Evolutionary conservation across 495 filamentous ascomycete species (phyloP).

Genomic region (Trichoderma virens): DNA sequence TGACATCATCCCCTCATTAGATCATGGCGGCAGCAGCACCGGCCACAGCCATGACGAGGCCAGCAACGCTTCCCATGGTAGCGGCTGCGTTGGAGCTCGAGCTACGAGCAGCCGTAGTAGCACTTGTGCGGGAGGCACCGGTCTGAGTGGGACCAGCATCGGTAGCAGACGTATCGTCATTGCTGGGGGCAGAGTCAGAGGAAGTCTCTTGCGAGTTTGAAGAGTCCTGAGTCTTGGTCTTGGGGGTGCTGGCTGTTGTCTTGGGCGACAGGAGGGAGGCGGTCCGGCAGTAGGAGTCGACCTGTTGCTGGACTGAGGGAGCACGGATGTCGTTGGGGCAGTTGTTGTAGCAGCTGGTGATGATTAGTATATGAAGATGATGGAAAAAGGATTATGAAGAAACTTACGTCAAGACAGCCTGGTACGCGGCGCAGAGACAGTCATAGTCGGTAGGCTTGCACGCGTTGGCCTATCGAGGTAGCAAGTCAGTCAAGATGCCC

Average conservation of each 20-base stretch:
- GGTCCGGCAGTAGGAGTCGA: conserved; percentile 10
- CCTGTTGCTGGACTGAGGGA: neutral
- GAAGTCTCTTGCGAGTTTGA: neutral
- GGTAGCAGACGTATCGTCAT: neutral
- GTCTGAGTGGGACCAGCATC: neutral
- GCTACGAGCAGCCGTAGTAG: neutral
- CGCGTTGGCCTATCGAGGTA: neutral
- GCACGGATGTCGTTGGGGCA: conserved; percentile 11
- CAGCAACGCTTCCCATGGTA: neutral
- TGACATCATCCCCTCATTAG: neutral
- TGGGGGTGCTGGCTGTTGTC: neutral
- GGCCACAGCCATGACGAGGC: conserved; percentile 6
- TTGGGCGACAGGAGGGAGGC: neutral
- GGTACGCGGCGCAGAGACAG: conserved; percentile 8
- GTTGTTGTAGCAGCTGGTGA: conserved; percentile 13
- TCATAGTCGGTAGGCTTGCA: conserved; percentile 8
- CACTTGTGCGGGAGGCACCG: neutral
- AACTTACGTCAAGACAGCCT: conserved; percentile 8
- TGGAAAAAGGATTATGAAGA: neutral
- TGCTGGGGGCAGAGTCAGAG: neutral
- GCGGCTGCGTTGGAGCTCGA: neutral
- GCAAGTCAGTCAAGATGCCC: neutral
- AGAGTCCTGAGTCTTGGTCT: neutral
- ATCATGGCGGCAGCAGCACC: conserved; percentile 5
- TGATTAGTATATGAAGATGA: neutral